Conservation (phyloP, 1,284 basidiomycete genomes). For the Ceratobasidium sp. region DNA sequence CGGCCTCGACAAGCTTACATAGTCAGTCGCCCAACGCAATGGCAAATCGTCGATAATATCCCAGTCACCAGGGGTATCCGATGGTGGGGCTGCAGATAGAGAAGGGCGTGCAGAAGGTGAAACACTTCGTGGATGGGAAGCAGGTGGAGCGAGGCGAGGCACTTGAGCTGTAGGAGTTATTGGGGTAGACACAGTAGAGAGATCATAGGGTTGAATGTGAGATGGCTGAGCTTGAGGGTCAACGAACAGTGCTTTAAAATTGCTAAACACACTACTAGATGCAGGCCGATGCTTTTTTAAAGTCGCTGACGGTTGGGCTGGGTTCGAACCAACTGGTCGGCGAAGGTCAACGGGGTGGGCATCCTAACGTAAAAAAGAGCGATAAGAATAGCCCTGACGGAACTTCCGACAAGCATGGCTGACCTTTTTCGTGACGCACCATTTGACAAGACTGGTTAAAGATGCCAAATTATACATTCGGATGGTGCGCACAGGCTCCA, state of each 20-base stretch:
- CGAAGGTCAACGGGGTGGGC: slow-evolving; percentile 66
- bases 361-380: slow-evolving; percentile 55
- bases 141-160: slow-evolving; percentile 22
- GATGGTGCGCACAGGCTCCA: slow-evolving; percentile 63
- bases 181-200: slow-evolving; percentile 48
- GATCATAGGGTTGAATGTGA: slow-evolving; percentile 37
- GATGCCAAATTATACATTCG: slow-evolving; percentile 82
- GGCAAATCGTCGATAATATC: slow-evolving; percentile 77
- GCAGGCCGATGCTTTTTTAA: slow-evolving; percentile 33
- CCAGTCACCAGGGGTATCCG: slow-evolving; percentile 62
- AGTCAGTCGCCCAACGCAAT: slow-evolving; percentile 80
- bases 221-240: slow-evolving; percentile 36
- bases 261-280: slow-evolving; percentile 29
- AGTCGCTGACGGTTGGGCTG: slow-evolving; percentile 7
- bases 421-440: slow-evolving; percentile 71
- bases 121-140: slow-evolving; percentile 48
- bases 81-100: slow-evolving; percentile 47
- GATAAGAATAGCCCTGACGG: slow-evolving; percentile 40
- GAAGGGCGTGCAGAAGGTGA: slow-evolving; percentile 39
- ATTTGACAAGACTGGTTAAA: slow-evolving; percentile 72
- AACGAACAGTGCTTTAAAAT: slow-evolving; percentile 37
- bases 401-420: slow-evolving; percentile 43
- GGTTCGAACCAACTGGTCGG: slow-evolving; percentile 60
- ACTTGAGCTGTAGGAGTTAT: slow-evolving; percentile 9
- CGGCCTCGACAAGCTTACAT: slow-evolving; percentile 68